Conservation (phyloP, 306 rosid genomes). For the Fragaria vesca region DNA sequence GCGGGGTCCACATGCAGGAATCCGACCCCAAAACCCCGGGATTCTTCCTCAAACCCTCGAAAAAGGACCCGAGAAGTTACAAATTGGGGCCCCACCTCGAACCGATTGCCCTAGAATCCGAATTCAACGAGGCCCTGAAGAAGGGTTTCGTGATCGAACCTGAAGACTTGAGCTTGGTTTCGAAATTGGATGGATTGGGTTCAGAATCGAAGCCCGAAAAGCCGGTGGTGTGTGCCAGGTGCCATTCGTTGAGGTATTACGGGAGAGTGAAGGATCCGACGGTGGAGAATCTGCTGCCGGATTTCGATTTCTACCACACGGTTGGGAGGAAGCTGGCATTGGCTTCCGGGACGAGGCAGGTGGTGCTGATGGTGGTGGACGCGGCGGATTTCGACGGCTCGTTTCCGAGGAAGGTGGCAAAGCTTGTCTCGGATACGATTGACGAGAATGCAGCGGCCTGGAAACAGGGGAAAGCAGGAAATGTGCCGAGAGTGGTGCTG, state of each 20-base stretch:
- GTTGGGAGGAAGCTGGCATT: constrained; percentile 75
- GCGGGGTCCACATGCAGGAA: constrained; percentile 87
- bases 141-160: constrained; percentile 60
- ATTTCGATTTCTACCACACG: constrained; percentile 83
- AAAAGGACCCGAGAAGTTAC: constrained; percentile 48
- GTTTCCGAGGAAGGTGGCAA: constrained; percentile 75
- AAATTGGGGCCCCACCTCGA: constrained; percentile 50
- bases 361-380: constrained; percentile 85
- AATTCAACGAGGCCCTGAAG: constrained; percentile 67
- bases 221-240: constrained; percentile 83
- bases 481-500: constrained; percentile 83
- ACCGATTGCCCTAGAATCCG: constrained; percentile 55
- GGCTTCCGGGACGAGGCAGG: constrained; percentile 58
- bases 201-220: constrained; percentile 29
- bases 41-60: constrained; percentile 72
- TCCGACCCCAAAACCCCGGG: constrained; percentile 73
- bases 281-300: constrained; percentile 80
- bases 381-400: constrained; percentile 89
- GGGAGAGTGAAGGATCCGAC: constrained; percentile 88
- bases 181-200: constrained; percentile 9
- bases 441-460: constrained; percentile 64
- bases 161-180: constrained; percentile 27
- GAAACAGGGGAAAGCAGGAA: constrained; percentile 84
- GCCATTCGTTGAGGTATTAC: constrained; percentile 87
- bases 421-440: constrained; percentile 62